Evolutionary conservation across 441 rosid genomes (phyloP).

Genomic region (Raphanus hybrid): DNA sequence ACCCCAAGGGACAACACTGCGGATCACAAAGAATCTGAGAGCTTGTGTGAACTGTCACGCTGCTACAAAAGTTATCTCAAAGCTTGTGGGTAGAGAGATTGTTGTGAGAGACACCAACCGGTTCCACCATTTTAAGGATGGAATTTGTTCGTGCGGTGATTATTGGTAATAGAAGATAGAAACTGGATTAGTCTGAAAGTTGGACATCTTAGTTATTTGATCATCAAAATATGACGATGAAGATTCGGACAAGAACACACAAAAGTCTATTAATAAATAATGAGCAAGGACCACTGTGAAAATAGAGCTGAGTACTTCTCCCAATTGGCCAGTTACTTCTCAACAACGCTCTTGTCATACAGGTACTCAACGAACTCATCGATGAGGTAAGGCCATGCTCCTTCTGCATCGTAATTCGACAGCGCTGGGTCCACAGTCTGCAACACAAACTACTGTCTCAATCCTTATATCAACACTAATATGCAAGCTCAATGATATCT

Average conservation of each 20-base stretch:
- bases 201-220: conserved; percentile 34
- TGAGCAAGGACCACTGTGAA: conserved; percentile 12
- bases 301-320: conserved; percentile 34
- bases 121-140: conserved; percentile 65
- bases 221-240: conserved; percentile 25
- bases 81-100: conserved; percentile 60
- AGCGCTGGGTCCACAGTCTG: conserved; percentile 73
- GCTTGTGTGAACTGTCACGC: conserved; percentile 79
- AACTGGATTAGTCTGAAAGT: conserved; percentile 28
- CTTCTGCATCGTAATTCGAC: conserved; percentile 87
- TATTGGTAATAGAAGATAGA: conserved; percentile 49
- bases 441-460: conserved; percentile 25
- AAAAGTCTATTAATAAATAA: conserved; percentile 30
- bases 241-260: conserved; percentile 34
- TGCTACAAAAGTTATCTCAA: conserved; percentile 66
- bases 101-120: conserved; percentile 66
- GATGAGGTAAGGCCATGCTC: conserved; percentile 97
- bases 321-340: conserved; percentile 33
- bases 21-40: conserved; percentile 71
- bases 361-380: conserved; percentile 95
- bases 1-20: conserved; percentile 62
- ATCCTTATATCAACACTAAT: conserved; percentile 23
- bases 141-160: conserved; percentile 66
- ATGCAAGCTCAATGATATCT: conserved; percentile 8
- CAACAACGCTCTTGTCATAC: conserved; percentile 64